phyloP scores from a whole-genome alignment of 1,139 yeast species.

The Hyphopichia buzzinii region DNA sequence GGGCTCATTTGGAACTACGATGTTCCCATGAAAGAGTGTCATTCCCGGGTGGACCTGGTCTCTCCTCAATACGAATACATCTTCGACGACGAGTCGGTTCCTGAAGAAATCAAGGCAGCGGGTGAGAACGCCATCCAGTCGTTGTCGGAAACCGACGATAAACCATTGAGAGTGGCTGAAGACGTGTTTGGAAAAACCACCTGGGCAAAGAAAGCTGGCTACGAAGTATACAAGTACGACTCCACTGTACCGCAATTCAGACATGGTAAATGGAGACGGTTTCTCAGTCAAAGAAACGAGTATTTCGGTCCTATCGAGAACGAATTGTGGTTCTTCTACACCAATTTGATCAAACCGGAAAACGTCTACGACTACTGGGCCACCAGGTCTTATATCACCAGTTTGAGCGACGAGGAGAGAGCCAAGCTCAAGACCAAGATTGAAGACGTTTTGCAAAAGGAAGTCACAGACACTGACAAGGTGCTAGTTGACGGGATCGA shows the following conservation, averaged over 20 bases:
- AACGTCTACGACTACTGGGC: slow-evolving; percentile 53
- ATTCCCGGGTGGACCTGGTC: neutral
- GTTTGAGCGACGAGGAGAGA: slow-evolving; percentile 37
- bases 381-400: slow-evolving; percentile 58
- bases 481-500: slow-evolving; percentile 9
- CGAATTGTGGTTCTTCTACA: slow-evolving; percentile 32
- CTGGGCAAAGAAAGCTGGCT: slow-evolving; percentile 28
- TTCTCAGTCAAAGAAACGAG: slow-evolving; percentile 25
- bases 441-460: slow-evolving; percentile 18
- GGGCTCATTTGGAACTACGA: slow-evolving; percentile 68
- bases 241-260: slow-evolving; percentile 59
- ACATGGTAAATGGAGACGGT: slow-evolving; percentile 46
- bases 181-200: slow-evolving; percentile 3
- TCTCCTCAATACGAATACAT: slow-evolving; percentile 11
- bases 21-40: slow-evolving; percentile 16
- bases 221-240: slow-evolving; percentile 28
- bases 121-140: neutral
- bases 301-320: slow-evolving; percentile 26
- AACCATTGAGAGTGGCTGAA: slow-evolving; percentile 8
- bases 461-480: slow-evolving; percentile 18
- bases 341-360: slow-evolving; percentile 26
- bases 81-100: slow-evolving; percentile 10
- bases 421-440: slow-evolving; percentile 26
- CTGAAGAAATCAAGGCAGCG: neutral
- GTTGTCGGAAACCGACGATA: slow-evolving; percentile 1